Evolutionary conservation across 2,329 filamentous ascomycete species (phyloP).

Genomic region (Fusarium solani-melongenae): DNA sequence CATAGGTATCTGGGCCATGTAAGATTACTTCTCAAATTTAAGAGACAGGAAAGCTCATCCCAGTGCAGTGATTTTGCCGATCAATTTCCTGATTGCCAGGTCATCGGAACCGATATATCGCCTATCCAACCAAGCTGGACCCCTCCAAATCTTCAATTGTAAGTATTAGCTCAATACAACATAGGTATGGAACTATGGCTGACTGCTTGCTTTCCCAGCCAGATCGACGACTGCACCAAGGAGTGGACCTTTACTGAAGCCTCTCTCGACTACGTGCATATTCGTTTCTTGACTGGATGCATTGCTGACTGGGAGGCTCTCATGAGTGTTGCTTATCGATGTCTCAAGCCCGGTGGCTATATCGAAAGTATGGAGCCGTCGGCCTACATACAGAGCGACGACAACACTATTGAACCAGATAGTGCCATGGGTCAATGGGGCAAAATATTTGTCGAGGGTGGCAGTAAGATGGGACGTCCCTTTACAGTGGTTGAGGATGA

Average conservation of each 20-base stretch:
- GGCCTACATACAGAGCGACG: constrained; percentile 36
- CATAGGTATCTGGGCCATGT: neutral
- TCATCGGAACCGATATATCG: constrained; percentile 19
- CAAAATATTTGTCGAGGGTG: constrained; percentile 30
- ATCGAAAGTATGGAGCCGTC: constrained; percentile 42
- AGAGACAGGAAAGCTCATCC: neutral
- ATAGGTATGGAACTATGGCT: neutral
- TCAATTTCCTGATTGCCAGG: neutral
- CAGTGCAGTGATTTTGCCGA: constrained; percentile 16
- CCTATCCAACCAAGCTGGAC: constrained; percentile 17
- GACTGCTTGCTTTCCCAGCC: constrained; percentile 13
- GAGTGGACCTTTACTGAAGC: constrained; percentile 58
- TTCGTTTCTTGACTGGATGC: constrained; percentile 63
- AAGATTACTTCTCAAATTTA: neutral
- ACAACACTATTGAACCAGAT: constrained; percentile 36
- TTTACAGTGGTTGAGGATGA: constrained; percentile 34
- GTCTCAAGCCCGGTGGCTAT: constrained; percentile 64
- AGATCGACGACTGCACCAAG: constrained; percentile 70
- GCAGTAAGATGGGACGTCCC: constrained; percentile 37
- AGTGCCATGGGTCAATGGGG: constrained; percentile 35
- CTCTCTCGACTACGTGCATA: constrained; percentile 68
- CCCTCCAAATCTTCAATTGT: constrained; percentile 4
- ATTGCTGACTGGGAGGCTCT: constrained; percentile 64
- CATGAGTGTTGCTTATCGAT: constrained; percentile 51
- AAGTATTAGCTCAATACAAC: neutral